Evolutionary conservation across 495 filamentous ascomycete species (phyloP).

Genomic region (Neurospora sp.): DNA sequence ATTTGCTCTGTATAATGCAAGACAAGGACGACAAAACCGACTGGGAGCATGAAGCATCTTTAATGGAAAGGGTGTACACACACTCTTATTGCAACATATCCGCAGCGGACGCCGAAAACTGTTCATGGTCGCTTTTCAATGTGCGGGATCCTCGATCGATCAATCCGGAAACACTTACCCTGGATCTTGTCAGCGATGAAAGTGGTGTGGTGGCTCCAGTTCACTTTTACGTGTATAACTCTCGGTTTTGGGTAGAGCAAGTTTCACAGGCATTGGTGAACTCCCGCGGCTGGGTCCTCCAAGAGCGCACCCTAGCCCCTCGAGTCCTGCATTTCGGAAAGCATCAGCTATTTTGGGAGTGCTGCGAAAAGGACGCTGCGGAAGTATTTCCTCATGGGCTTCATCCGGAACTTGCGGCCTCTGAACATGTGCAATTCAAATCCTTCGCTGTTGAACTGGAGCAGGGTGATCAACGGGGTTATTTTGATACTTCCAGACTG

Average conservation of each 20-base stretch:
- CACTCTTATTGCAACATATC: neutral
- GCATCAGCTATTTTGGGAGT: neutral
- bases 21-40: neutral
- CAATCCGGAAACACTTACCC: neutral
- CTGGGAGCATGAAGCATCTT: neutral
- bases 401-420: neutral
- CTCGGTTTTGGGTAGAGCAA: fast-evolving
- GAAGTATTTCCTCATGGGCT: neutral
- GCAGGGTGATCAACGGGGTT: neutral
- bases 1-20: neutral
- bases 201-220: neutral
- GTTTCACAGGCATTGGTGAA: neutral
- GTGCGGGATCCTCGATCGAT: neutral
- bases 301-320: constrained; percentile 1
- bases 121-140: neutral
- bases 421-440: neutral
- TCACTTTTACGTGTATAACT: neutral
- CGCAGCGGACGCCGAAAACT: neutral
- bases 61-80: neutral
- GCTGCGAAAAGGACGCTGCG: neutral
- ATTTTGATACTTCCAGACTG: fast-evolving
- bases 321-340: constrained; percentile 2
- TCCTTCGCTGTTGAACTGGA: neutral
- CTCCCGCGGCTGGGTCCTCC: neutral
- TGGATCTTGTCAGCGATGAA: neutral